Percentiles rank a stretch among this genome's conserved stretches.
Conservation (phyloP, 1,284 basidiomycete genomes). For the Moesziomyces antarcticus region DNA sequence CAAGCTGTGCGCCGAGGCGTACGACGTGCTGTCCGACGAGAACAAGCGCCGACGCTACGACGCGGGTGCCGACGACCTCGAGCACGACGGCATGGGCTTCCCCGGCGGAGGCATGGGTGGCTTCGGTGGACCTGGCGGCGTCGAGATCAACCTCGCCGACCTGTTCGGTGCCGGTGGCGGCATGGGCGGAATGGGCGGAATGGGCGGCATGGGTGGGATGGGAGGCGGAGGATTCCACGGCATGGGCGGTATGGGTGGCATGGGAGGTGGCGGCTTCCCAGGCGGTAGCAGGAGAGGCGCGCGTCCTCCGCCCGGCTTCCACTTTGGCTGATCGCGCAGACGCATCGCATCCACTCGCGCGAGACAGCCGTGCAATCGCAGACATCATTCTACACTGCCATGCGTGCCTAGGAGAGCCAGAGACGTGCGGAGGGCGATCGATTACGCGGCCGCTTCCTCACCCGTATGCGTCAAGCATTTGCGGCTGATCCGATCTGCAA, state of each 20-base stretch:
- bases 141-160: constrained; percentile 63
- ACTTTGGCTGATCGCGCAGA: constrained; percentile 33
- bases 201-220: constrained; percentile 26
- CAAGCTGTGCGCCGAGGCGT: constrained; percentile 66
- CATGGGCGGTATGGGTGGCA: constrained; percentile 29
- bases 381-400: too few species aligned
- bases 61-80: constrained; percentile 63
- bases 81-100: constrained; percentile 45
- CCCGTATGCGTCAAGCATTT: too few species aligned
- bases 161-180: constrained; percentile 59
- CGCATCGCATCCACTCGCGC: neutral
- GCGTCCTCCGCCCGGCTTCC: constrained; percentile 46
- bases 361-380: neutral
- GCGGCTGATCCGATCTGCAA: too few species aligned
- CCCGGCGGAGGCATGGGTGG: constrained; percentile 29
- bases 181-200: constrained; percentile 49
- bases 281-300: constrained; percentile 29
- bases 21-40: constrained; percentile 59
- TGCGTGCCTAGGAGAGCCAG: neutral
- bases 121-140: constrained; percentile 50
- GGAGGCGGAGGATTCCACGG: constrained; percentile 2
- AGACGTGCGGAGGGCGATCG: too few species aligned
- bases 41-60: constrained; percentile 64
- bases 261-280: constrained; percentile 14
- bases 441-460: too few species aligned